Conservation (phyloP, 371 early-diverging fungal genomes). For the Umbelopsis sp. region DNA sequence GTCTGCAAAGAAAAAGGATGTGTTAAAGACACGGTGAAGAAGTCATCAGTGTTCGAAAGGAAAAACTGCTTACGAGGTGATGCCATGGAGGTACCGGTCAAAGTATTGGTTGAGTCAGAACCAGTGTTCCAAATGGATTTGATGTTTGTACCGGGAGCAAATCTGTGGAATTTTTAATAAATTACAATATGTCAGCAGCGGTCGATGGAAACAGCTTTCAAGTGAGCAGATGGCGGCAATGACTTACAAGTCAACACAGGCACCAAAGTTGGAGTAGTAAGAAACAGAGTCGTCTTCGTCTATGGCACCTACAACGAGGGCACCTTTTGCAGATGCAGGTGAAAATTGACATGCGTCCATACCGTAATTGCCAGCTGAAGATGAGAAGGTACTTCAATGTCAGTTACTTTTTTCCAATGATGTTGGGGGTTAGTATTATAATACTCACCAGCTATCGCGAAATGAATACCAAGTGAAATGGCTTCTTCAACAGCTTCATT, state of each 20-base stretch:
- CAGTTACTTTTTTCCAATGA: too few relatives aligned
- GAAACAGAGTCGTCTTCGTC: slow-evolving; percentile 73
- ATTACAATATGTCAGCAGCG: neutral
- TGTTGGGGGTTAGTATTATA: neutral
- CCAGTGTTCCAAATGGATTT: slow-evolving; percentile 64
- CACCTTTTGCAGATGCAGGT: slow-evolving; percentile 81
- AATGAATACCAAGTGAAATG: slow-evolving; percentile 56
- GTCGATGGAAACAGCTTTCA: neutral
- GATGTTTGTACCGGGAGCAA: slow-evolving; percentile 84
- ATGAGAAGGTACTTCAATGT: neutral
- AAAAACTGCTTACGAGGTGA: slow-evolving; percentile 65
- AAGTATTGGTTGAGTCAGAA: slow-evolving; percentile 37
- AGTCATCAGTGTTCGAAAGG: neutral
- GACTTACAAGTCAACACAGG: slow-evolving; percentile 73
- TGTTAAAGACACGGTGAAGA: neutral
- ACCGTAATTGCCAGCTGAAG: slow-evolving; percentile 59
- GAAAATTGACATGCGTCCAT: slow-evolving; percentile 85
- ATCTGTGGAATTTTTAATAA: slow-evolving; percentile 24
- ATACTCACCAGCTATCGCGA: slow-evolving; percentile 49
- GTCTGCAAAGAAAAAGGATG: neutral
- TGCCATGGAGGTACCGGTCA: slow-evolving; percentile 89
- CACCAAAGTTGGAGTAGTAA: slow-evolving; percentile 77
- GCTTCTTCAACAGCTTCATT: slow-evolving; percentile 61
- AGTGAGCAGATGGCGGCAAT: neutral
- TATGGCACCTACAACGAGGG: slow-evolving; percentile 90